phyloP scores from a whole-genome alignment of 1,284 basidiomycete genomes.

The Leccinum griseonigrum region DNA sequence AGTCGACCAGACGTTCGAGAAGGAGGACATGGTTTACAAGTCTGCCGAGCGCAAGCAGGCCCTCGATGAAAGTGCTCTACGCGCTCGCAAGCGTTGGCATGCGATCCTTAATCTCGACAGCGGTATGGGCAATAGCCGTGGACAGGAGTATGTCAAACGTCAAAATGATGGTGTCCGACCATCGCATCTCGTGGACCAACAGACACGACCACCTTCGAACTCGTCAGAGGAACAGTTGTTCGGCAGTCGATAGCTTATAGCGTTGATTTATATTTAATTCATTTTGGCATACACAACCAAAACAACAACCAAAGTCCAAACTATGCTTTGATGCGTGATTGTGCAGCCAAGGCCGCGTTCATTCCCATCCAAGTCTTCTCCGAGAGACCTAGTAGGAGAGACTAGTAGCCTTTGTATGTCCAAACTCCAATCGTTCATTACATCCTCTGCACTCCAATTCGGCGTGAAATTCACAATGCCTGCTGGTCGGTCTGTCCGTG shows the following conservation, averaged over 20 bases:
- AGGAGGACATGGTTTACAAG: slow-evolving; percentile 61
- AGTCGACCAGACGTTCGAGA: slow-evolving; percentile 57
- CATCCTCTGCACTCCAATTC: slow-evolving; percentile 79
- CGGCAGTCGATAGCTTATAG: slow-evolving; percentile 16
- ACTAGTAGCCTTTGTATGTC: slow-evolving; percentile 88
- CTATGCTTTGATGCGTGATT: slow-evolving; percentile 59
- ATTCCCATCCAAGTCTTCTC: slow-evolving; percentile 91
- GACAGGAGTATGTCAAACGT: slow-evolving; percentile 64
- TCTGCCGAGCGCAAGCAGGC: slow-evolving; percentile 56
- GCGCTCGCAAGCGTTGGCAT: slow-evolving; percentile 74
- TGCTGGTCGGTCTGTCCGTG: slow-evolving; percentile 89
- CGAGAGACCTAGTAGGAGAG: slow-evolving; percentile 43
- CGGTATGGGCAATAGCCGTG: slow-evolving; percentile 51
- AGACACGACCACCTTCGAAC: slow-evolving; percentile 7
- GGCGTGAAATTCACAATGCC: slow-evolving; percentile 87
- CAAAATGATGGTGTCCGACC: slow-evolving; percentile 71
- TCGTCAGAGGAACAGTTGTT: slow-evolving; percentile 22
- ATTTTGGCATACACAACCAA: slow-evolving; percentile 11
- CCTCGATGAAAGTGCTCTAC: slow-evolving; percentile 55
- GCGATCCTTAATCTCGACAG: slow-evolving; percentile 50
- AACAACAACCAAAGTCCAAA: slow-evolving; percentile 25
- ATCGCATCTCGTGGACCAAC: slow-evolving; percentile 42
- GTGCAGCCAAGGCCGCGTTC: slow-evolving; percentile 81
- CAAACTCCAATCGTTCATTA: slow-evolving; percentile 95
- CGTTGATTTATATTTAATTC: slow-evolving; percentile 1